These are phyloP conservation scores for Fusarium sacchari DNA, from an alignment of 2,329 filamentous ascomycete species.

Conservation along the genomic window DNA sequence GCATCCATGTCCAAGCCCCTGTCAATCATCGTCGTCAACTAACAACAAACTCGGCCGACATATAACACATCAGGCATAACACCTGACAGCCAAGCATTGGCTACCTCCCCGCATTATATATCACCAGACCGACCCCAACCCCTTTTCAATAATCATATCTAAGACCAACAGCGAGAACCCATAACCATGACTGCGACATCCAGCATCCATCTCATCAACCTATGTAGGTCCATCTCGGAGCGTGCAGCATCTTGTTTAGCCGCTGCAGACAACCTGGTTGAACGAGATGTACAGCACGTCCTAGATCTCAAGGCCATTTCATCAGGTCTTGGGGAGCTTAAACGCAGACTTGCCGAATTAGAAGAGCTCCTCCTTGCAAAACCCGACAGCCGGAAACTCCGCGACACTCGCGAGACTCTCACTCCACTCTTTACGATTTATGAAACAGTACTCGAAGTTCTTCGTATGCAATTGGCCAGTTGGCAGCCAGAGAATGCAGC, in stretches of 20 bases:
- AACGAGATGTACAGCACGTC: not conserved
- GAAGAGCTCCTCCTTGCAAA: not conserved
- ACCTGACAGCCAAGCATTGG: not conserved
- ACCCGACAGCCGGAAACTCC: not conserved
- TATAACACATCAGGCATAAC: not conserved
- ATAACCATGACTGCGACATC: not conserved
- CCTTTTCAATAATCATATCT: rapidly evolving
- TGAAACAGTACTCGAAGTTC: not conserved
- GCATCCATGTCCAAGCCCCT: not conserved
- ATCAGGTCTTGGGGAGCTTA: not conserved
- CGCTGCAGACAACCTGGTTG: not conserved
- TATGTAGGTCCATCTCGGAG: not conserved
- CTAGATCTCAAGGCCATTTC: not conserved
- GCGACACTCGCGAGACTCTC: not conserved
- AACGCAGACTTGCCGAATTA: not conserved
- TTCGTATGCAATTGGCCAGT: not conserved
- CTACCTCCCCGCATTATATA: not conserved
- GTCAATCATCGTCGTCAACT: not conserved
- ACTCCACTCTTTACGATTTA: not conserved
- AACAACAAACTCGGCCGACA: not conserved
- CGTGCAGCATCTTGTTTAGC: not conserved
- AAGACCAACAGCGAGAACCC: not conserved
- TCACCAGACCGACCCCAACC: not conserved
- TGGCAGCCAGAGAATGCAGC: not conserved
- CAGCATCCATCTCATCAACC: not conserved